Percentiles rank a stretch among this genome's conserved stretches.
Conservation (phyloP, 139 green algal genomes). For the Medakamo hakoo region DNA sequence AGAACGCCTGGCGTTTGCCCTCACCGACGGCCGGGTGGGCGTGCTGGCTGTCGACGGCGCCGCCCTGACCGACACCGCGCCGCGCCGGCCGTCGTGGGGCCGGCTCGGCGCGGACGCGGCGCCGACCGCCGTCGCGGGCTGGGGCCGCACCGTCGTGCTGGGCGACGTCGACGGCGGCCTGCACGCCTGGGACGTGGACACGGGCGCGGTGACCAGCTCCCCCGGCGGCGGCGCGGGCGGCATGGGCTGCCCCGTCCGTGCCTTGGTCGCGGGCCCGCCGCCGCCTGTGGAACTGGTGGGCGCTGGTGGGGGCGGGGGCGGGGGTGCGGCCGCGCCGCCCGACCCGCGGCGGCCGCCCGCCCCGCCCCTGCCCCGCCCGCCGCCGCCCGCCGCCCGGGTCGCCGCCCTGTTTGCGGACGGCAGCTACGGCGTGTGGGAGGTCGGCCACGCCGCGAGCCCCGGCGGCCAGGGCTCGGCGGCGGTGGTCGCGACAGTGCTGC, state of each 20-base stretch:
- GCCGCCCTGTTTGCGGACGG: too few species aligned
- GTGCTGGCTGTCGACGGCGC: constrained; percentile 24
- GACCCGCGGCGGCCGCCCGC: too few species aligned
- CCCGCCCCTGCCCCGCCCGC: too few species aligned
- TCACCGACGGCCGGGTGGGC: constrained; percentile 34
- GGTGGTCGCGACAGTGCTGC: too few species aligned
- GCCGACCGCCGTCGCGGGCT: constrained; percentile 31
- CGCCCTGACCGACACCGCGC: constrained; percentile 36
- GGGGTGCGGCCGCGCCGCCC: too few species aligned
- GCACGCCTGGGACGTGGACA: constrained; percentile 44
- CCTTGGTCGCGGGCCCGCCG: constrained; percentile 1
- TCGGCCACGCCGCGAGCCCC: too few species aligned
- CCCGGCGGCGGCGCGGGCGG: constrained; percentile 7
- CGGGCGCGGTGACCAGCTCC: neutral
- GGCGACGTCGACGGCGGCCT: constrained; percentile 50
- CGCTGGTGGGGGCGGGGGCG: constrained; percentile 1
- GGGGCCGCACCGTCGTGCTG: constrained; percentile 32
- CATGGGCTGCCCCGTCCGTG: constrained; percentile 7
- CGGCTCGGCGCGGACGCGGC: constrained; percentile 16
- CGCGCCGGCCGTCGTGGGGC: constrained; percentile 26
- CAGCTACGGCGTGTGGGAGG: too few species aligned
- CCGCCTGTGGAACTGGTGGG: neutral
- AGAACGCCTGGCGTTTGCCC: constrained; percentile 44
- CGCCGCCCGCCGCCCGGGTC: too few species aligned
- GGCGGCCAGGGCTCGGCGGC: too few species aligned